Conservation (phyloP, 768 basidiomycete species). For the Daedaleopsis nitida region DNA sequence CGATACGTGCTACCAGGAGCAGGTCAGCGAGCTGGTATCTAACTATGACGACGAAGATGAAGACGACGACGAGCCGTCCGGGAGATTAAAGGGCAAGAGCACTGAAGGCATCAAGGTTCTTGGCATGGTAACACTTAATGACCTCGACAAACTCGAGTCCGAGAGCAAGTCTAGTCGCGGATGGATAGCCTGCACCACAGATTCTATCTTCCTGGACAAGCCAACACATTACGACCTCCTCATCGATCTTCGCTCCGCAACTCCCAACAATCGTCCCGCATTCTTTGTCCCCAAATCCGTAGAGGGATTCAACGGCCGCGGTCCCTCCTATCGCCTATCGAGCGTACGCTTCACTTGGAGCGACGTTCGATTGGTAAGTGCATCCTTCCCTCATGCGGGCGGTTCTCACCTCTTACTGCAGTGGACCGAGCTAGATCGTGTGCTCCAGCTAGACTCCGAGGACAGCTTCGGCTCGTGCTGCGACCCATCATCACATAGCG, state of each 20-base stretch:
- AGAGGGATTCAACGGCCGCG: conserved; percentile 36
- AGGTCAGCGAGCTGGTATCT: conserved; percentile 21
- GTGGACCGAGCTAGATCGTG: conserved; percentile 81
- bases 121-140: conserved; percentile 79
- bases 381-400: not conserved
- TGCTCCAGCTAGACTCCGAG: conserved; percentile 55
- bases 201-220: conserved; percentile 82
- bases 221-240: conserved; percentile 79
- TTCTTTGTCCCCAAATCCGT: conserved; percentile 61
- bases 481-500: conserved; percentile 19
- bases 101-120: conserved; percentile 65
- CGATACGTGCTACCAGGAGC: conserved; percentile 60
- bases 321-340: conserved; percentile 57
- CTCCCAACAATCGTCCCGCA: conserved; percentile 63
- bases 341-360: conserved; percentile 81
- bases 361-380: conserved; percentile 69
- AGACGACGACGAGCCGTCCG: conserved; percentile 12
- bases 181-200: conserved; percentile 87
- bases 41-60: conserved; percentile 5
- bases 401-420: conserved; percentile 28
- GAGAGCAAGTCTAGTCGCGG: conserved; percentile 65
- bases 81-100: conserved; percentile 40
- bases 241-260: conserved; percentile 74
- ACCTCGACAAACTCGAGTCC: conserved; percentile 60
- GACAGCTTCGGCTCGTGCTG: conserved; percentile 26